These are phyloP conservation scores for Ascosphaera apis DNA, from an alignment of 2,329 filamentous ascomycete species.

Conservation along the genomic window DNA sequence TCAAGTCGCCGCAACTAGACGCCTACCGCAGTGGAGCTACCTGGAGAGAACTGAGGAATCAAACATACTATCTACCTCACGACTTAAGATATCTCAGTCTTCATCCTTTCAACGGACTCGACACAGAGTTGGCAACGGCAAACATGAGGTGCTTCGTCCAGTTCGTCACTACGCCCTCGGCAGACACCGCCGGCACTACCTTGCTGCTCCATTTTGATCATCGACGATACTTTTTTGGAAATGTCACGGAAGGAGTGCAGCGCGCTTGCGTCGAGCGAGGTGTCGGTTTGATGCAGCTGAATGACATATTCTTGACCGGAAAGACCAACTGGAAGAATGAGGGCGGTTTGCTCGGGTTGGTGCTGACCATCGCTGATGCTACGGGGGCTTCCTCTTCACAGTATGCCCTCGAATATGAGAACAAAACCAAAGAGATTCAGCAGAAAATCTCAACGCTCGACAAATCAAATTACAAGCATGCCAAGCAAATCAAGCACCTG, in stretches of 20 bases:
- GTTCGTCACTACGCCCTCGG: constrained; percentile 59
- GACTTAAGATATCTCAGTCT: constrained; percentile 3
- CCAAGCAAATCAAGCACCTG: constrained; percentile 5
- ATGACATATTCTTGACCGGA: constrained; percentile 67
- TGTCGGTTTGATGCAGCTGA: constrained; percentile 38
- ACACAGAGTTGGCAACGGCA: no score
- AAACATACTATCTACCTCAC: constrained; percentile 4
- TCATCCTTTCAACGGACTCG: constrained; percentile 1
- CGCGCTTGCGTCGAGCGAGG: constrained; percentile 48
- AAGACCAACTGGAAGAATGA: constrained; percentile 49
- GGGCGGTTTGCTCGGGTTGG: constrained; percentile 64
- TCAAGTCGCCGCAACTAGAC: no score
- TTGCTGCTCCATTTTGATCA: constrained; percentile 60
- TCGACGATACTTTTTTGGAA: constrained; percentile 67
- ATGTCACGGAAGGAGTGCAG: constrained; percentile 64
- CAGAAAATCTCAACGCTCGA: constrained; percentile 4
- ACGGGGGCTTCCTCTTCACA: constrained; percentile 23
- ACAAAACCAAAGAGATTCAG: constrained; percentile 2
- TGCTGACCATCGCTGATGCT: constrained; percentile 61
- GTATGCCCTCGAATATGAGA: constrained; percentile 4
- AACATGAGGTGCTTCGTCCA: constrained; percentile 62
- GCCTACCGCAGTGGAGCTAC: no score
- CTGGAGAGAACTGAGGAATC: no score
- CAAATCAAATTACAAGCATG: constrained; percentile 4
- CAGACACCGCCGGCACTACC: constrained; percentile 63